Conservation (phyloP, 2,329 filamentous ascomycete genomes). For the Pseudophaeomoniella oleicola region DNA sequence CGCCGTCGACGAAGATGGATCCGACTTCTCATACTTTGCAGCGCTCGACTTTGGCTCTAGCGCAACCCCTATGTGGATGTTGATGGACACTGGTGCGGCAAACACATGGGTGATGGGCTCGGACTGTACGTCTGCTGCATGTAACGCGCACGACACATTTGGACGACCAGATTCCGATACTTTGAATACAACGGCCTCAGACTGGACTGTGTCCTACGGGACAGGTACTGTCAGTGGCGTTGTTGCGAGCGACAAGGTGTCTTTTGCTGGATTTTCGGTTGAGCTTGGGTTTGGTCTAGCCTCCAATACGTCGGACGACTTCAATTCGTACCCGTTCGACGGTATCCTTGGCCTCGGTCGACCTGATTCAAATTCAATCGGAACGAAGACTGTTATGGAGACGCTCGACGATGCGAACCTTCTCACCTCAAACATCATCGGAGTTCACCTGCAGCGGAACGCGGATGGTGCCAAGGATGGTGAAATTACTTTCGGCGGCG, state of each 20-base stretch:
- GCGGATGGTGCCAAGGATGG: conserved; percentile 55
- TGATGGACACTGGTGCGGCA: conserved; percentile 40
- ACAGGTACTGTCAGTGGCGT: conserved; percentile 58
- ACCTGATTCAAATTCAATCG: conserved; percentile 34
- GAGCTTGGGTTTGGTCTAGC: conserved; percentile 59
- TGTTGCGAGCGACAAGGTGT: conserved; percentile 51
- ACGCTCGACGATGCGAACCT: conserved; percentile 41
- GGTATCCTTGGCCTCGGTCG: conserved; percentile 71
- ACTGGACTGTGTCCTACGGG: conserved; percentile 60
- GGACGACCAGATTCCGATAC: conserved; percentile 51
- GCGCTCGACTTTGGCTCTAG: conserved; percentile 34
- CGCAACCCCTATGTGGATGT: conserved; percentile 35
- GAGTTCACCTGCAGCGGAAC: conserved; percentile 54
- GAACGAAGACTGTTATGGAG: conserved; percentile 51
- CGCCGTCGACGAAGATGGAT: conserved; percentile 38
- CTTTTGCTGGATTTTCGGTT: conserved; percentile 50
- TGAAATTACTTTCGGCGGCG: conserved; percentile 61
- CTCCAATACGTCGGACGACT: conserved; percentile 56
- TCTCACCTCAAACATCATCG: conserved; percentile 53
- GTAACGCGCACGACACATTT: conserved; percentile 55
- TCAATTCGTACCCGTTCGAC: conserved; percentile 68
- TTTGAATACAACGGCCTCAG: conserved; percentile 35
- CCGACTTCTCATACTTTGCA: conserved; percentile 40
- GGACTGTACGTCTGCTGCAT: conserved; percentile 51
- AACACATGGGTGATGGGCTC: conserved; percentile 76